phyloP scores from a whole-genome alignment of 1,284 basidiomycete genomes.

The Meripilus lineatus region DNA sequence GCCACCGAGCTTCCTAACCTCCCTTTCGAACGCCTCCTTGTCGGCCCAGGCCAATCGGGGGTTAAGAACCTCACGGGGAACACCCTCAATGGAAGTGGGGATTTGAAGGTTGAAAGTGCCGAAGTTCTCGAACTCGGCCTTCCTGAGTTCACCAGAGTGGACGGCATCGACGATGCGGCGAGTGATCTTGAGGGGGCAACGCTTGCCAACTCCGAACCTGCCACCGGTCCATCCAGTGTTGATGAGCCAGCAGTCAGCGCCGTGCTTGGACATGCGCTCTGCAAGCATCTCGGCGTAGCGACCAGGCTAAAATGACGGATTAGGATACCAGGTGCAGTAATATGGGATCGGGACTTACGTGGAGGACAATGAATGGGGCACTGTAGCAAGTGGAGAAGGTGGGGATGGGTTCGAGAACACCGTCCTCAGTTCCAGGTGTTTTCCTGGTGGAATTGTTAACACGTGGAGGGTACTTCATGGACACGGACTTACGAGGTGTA shows the following conservation, averaged over 20 bases:
- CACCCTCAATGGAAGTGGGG: slow-evolving; percentile 77
- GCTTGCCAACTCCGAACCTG: slow-evolving; percentile 87
- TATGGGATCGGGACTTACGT: slow-evolving; percentile 28
- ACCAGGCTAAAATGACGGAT: slow-evolving; percentile 53
- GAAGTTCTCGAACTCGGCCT: slow-evolving; percentile 86
- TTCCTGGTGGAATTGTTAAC: slow-evolving; percentile 40
- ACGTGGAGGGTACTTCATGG: slow-evolving; percentile 6
- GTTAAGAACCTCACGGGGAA: slow-evolving; percentile 87
- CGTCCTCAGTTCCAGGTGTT: slow-evolving; percentile 97
- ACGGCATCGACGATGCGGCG: slow-evolving; percentile 96
- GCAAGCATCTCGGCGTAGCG: slow-evolving; percentile 98
- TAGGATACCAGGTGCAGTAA: slow-evolving; percentile 1
- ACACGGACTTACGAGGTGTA: slow-evolving; percentile 80
- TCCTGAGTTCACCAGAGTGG: slow-evolving; percentile 88
- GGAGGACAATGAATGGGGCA: slow-evolving; percentile 97
- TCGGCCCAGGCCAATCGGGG: slow-evolving; percentile 82
- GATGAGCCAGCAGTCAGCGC: slow-evolving; percentile 96
- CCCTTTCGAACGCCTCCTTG: slow-evolving; percentile 81
- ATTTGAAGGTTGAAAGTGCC: slow-evolving; percentile 76
- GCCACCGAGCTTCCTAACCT: slow-evolving; percentile 79
- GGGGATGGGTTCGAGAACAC: slow-evolving; percentile 95
- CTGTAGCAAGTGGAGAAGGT: slow-evolving; percentile 99
- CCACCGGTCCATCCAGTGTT: slow-evolving; percentile 99
- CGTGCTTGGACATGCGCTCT: slow-evolving; percentile 87
- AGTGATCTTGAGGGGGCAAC: slow-evolving; percentile 94